Conservation (phyloP, 768 basidiomycete genomes). For the Rhizopogon rudus region DNA sequence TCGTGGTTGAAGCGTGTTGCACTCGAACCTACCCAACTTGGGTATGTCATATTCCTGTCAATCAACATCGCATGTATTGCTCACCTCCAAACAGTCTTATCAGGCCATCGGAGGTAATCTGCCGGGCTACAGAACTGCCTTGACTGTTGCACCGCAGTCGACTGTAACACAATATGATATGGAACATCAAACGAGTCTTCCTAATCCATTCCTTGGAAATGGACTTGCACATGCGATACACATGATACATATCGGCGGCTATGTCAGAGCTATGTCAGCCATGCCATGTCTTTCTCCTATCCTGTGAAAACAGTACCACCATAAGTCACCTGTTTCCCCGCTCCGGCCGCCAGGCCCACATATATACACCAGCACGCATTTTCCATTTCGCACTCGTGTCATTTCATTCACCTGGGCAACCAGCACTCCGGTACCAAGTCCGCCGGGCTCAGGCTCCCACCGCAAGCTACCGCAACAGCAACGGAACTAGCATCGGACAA, state of each 20-base stretch:
- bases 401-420: slow-evolving; percentile 3
- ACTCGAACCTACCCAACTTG: neutral
- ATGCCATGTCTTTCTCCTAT: neutral
- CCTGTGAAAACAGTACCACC: slow-evolving; percentile 3
- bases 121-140: neutral
- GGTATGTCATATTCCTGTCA: neutral
- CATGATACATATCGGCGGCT: neutral
- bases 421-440: neutral
- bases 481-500: neutral
- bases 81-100: neutral
- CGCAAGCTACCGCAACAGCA: neutral
- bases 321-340: neutral
- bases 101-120: neutral
- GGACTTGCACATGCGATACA: too few species aligned
- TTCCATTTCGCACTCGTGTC: slow-evolving; percentile 1
- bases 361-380: neutral
- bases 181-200: neutral
- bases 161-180: too few species aligned
- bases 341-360: slow-evolving; percentile 1
- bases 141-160: neutral
- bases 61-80: neutral
- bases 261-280: neutral
- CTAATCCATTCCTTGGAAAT: neutral
- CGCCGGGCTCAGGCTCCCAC: neutral
- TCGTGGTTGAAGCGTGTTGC: neutral